Conservation (phyloP, 1,284 basidiomycete species). For the Gymnopus androsaceus region DNA sequence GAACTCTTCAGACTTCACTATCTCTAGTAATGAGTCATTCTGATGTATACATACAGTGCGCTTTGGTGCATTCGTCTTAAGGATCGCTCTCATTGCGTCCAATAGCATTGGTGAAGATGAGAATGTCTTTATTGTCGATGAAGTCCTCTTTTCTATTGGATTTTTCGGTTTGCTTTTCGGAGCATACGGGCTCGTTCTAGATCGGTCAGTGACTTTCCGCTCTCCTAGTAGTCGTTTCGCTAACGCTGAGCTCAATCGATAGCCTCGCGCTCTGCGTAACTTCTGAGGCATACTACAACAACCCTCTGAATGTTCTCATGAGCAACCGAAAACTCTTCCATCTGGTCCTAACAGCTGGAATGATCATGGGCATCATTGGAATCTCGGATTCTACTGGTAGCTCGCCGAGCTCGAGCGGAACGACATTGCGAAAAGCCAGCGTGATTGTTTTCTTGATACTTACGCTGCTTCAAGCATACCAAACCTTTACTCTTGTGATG, state of each 20-base stretch:
- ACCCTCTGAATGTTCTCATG: constrained; percentile 24
- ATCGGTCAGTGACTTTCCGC: constrained; percentile 17
- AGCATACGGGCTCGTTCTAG: constrained; percentile 23
- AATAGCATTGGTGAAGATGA: constrained; percentile 30
- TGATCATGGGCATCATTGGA: constrained; percentile 34
- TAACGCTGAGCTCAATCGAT: no score
- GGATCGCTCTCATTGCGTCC: constrained; percentile 30
- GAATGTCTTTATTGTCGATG: constrained; percentile 30
- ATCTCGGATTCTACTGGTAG: constrained; percentile 35
- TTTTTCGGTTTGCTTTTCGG: constrained; percentile 43
- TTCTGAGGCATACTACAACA: not conserved
- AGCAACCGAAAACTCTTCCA: constrained; percentile 36
- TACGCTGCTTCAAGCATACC: constrained; percentile 17
- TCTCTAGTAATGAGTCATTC: not conserved
- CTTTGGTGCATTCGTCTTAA: constrained; percentile 33
- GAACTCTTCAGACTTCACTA: no score
- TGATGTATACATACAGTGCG: constrained; percentile 31
- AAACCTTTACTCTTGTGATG: constrained; percentile 14
- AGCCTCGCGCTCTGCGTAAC: not conserved
- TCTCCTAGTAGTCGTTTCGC: not conserved
- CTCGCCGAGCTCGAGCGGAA: not conserved
- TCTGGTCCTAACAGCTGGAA: constrained; percentile 32
- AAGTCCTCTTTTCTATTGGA: constrained; percentile 38
- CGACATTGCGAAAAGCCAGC: constrained; percentile 14
- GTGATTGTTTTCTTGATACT: constrained; percentile 18